A percentile compares a stretch with the other conserved stretches of the same genome.
Evolutionary conservation across 1,284 basidiomycete species (phyloP).

Genomic region (Fomes fomentarius): DNA sequence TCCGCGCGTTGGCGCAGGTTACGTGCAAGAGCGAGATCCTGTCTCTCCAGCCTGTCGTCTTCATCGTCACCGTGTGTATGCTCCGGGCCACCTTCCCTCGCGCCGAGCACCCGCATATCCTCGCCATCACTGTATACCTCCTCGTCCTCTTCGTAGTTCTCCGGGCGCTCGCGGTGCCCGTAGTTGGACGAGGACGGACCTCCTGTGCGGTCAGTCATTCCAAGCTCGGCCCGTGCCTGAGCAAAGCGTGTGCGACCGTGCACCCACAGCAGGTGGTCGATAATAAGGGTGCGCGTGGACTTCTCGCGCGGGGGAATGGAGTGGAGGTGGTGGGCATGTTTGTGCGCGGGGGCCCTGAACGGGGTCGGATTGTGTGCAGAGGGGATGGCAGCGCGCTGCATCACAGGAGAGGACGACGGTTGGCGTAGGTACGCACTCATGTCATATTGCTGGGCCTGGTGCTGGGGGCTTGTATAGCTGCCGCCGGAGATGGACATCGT

Average conservation of each 20-base stretch:
- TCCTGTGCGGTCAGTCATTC: slow-evolving; percentile 78
- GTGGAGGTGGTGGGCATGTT: slow-evolving; percentile 73
- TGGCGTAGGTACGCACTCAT: slow-evolving; percentile 28
- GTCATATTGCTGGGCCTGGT: slow-evolving; percentile 22
- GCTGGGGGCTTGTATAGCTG: slow-evolving; percentile 19
- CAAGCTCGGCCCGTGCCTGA: slow-evolving; percentile 78
- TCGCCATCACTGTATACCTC: slow-evolving; percentile 69
- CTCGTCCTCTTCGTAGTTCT: slow-evolving; percentile 74
- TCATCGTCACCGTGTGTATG: slow-evolving; percentile 61
- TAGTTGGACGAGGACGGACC: slow-evolving; percentile 61
- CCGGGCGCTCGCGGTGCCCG: slow-evolving; percentile 63
- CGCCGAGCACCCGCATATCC: slow-evolving; percentile 52
- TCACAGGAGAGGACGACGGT: slow-evolving; percentile 34
- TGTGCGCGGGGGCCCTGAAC: slow-evolving; percentile 67
- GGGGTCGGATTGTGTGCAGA: slow-evolving; percentile 24
- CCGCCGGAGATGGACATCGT: slow-evolving; percentile 5
- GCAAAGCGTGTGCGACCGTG: slow-evolving; percentile 80
- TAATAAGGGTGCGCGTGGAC: slow-evolving; percentile 78
- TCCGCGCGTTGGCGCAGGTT: slow-evolving; percentile 70
- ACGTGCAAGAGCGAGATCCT: slow-evolving; percentile 64
- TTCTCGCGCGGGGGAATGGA: slow-evolving; percentile 80
- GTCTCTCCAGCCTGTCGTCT: slow-evolving; percentile 53
- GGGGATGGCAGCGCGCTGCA: slow-evolving; percentile 26
- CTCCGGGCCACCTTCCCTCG: slow-evolving; percentile 53
- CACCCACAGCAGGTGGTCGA: slow-evolving; percentile 83